These are phyloP conservation scores for Liriodendron chinense DNA, from an alignment of 164 flowering plant genomes.

Conservation along the genomic window DNA sequence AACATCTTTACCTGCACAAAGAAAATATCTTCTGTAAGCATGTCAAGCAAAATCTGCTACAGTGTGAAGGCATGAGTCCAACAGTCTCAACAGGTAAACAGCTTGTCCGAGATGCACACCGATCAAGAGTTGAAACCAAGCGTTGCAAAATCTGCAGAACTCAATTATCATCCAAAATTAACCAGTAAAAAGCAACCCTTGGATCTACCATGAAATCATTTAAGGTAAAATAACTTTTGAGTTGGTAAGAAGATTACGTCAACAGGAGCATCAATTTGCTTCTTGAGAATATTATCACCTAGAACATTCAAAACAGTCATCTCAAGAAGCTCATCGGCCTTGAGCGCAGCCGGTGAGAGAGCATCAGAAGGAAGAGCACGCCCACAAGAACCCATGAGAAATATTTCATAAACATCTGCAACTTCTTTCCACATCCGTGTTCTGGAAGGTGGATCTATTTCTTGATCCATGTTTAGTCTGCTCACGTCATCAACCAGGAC, in stretches of 20 bases:
- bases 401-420: constrained; percentile 86
- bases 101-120: constrained; percentile 95
- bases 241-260: constrained; percentile 53
- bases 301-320: constrained; percentile 65
- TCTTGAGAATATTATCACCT: constrained; percentile 72
- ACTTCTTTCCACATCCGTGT: constrained; percentile 90
- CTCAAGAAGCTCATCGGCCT: constrained; percentile 80
- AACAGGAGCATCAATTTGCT: constrained; percentile 61
- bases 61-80: constrained; percentile 85
- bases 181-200: background rate
- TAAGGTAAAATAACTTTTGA: background rate
- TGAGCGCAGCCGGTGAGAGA: constrained; percentile 44
- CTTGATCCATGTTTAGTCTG: constrained; percentile 20
- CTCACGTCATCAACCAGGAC: constrained; percentile 62
- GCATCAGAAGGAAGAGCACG: constrained; percentile 75
- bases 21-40: constrained; percentile 88
- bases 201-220: background rate
- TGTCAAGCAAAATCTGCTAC: constrained; percentile 88
- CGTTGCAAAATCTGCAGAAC: constrained; percentile 63
- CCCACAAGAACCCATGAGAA: constrained; percentile 92
- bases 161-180: background rate
- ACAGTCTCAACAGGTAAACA: constrained; percentile 86
- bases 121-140: constrained; percentile 77
- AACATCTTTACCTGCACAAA: constrained; percentile 64
- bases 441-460: constrained; percentile 46